Evolutionary conservation across 140 eudicot genomes (phyloP), one percentile per base, ranked within the genome.

Genomic region (Senecio squalidus): DNA sequence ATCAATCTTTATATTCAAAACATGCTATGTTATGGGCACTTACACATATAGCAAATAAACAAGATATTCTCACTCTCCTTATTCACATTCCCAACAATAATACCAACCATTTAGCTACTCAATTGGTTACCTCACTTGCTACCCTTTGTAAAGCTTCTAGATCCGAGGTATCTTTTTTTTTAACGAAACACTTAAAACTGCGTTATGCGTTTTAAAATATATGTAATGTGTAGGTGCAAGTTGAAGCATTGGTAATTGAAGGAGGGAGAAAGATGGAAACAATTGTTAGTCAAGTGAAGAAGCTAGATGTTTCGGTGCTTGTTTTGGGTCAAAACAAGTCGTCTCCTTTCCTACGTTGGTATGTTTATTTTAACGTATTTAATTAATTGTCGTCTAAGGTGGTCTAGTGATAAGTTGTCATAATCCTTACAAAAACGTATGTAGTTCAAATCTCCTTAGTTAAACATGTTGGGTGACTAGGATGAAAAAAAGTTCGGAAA

Each of bases 21-120:
- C 92, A 91, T 63, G 98, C 98, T 0, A 83, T 91, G 98, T 60
- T 91, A 67, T 86, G 98, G 96, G 98, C 98, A 0, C 82, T 91
- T 10, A 86, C 98, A 14, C 98, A 91, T 84, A 84, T 91, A 0
- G 57, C 98, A 2, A 86, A 86, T 23, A 88, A 91, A 69, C 86
- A 86, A 43, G 98, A 91, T 71, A 68, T 76, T 39, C 86, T 91
- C 38, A 91, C 98, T 49, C 83, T 91, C 4, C 84, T 91, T 68
- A n/a, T n/a, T n/a, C 88, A 91, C 38, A 45, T 70, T 9, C 71
- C 82, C 60, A 43, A 67, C 57, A 29, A 29, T n/a, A 6, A 11
- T 16, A 45, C 68, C 3, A 4, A 73, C 25, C 45, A 68, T 30
- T 54, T 46, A 2, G 57, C 88, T 40, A 61, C 75, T 70, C 52